Evolutionary conservation across 805 yeast species (phyloP).

Genomic region (Zygosaccharomyces gambellarensis): DNA sequence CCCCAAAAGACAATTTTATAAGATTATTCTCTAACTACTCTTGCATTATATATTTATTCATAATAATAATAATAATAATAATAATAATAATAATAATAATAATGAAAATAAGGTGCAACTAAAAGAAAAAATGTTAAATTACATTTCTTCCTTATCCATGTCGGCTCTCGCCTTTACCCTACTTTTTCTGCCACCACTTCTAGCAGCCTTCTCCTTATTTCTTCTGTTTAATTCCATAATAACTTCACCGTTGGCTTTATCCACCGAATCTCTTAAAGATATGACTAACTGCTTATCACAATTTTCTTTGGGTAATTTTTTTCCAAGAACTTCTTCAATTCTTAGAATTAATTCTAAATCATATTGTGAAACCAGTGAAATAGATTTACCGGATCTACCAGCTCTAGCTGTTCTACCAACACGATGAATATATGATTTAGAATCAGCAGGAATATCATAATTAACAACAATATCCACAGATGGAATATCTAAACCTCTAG

Average conservation of each 20-base stretch:
- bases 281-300: constrained; percentile 73
- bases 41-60: neutral
- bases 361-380: constrained; percentile 88
- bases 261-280: constrained; percentile 80
- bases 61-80: neutral
- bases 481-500: constrained; percentile 83
- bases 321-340: constrained; percentile 81
- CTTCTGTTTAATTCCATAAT: constrained; percentile 66
- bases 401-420: constrained; percentile 97
- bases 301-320: constrained; percentile 77
- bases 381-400: constrained; percentile 81
- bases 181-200: constrained; percentile 38
- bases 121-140: constrained; percentile 3
- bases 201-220: constrained; percentile 48
- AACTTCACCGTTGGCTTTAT: constrained; percentile 87
- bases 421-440: constrained; percentile 78
- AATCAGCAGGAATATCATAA: constrained; percentile 78
- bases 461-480: constrained; percentile 71
- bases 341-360: constrained; percentile 84
- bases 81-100: neutral
- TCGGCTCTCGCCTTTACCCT: constrained; percentile 41
- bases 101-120: neutral
- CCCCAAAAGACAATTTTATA: neutral
- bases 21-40: neutral
- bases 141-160: constrained; percentile 43